Conservation (phyloP, 2,329 filamentous ascomycete genomes). For the Epichloe brachyelytri region DNA sequence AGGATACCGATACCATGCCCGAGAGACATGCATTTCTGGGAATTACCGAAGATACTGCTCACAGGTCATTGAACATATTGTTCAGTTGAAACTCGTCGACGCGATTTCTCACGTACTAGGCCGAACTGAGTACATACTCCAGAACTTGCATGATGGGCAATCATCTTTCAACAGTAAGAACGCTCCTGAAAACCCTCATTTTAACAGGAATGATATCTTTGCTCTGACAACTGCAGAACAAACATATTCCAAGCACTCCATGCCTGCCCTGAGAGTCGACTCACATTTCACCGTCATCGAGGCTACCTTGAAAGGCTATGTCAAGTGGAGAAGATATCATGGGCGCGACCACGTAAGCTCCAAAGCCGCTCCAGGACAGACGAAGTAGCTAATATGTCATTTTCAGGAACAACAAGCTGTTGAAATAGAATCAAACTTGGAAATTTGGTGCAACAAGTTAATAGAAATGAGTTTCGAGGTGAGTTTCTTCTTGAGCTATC, state of each 20-base stretch:
- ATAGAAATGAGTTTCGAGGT: slow-evolving; percentile 57
- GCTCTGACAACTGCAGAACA: slow-evolving; percentile 25
- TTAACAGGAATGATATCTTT: not conserved
- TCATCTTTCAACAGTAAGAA: slow-evolving; percentile 51
- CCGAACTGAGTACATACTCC: slow-evolving; percentile 60
- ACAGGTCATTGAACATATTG: slow-evolving; percentile 76
- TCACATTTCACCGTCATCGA: slow-evolving; percentile 84
- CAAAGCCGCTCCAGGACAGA: not conserved
- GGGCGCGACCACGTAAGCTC: slow-evolving; percentile 18
- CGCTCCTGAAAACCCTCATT: not conserved
- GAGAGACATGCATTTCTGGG: slow-evolving; percentile 86
- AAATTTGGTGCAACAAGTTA: slow-evolving; percentile 61
- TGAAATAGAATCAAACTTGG: slow-evolving; percentile 49
- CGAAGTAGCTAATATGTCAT: not conserved
- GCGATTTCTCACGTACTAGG: slow-evolving; percentile 79
- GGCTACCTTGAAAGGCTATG: slow-evolving; percentile 76
- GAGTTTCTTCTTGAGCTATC: slow-evolving; percentile 3
- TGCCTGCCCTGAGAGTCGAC: slow-evolving; percentile 67
- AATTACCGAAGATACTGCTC: slow-evolving; percentile 90
- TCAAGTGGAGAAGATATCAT: slow-evolving; percentile 51
- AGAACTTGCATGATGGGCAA: slow-evolving; percentile 60
- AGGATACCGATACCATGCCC: slow-evolving; percentile 89
- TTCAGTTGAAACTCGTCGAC: slow-evolving; percentile 68
- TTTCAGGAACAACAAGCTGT: slow-evolving; percentile 35
- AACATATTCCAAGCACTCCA: slow-evolving; percentile 55